Conservation (phyloP, 192 early-diverging fungal genomes). For the Bifiguratus adelaidae region DNA sequence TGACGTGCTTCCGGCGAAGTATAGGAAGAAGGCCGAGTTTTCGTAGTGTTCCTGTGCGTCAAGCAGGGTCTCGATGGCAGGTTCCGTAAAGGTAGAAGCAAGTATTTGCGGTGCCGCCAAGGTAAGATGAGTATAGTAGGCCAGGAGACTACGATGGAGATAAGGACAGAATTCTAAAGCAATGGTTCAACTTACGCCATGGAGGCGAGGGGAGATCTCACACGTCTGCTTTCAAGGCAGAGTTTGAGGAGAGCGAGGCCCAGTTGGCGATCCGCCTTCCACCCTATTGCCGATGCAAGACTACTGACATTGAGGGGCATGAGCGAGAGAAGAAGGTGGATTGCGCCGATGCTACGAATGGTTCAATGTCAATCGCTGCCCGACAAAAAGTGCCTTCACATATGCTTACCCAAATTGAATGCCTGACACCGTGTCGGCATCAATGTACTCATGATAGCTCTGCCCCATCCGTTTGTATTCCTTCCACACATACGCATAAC, state of each 20-base stretch:
- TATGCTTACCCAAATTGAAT: conserved; percentile 22
- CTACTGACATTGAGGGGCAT: conserved; percentile 18
- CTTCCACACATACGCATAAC: conserved; percentile 23
- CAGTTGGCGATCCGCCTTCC: conserved; percentile 30
- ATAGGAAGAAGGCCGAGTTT: conserved; percentile 37
- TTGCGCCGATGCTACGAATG: conserved; percentile 16
- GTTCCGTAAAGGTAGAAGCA: conserved; percentile 11
- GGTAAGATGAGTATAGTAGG: conserved; percentile 11
- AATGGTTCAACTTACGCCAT: conserved; percentile 29
- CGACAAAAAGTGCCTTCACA: not conserved
- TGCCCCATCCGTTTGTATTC: conserved; percentile 27
- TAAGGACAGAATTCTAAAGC: not conserved
- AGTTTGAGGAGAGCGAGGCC: conserved; percentile 30
- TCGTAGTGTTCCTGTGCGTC: conserved; percentile 29
- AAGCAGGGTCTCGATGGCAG: conserved; percentile 21
- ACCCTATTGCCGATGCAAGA: conserved; percentile 37
- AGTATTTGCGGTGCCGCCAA: conserved; percentile 14
- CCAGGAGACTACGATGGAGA: no score
- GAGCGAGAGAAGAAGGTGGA: conserved; percentile 15
- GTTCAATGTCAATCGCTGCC: not conserved
- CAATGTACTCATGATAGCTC: conserved; percentile 14
- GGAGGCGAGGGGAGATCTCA: conserved; percentile 33
- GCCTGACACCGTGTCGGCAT: conserved; percentile 19
- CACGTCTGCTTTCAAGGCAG: conserved; percentile 26
- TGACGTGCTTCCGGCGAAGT: conserved; percentile 29